A percentile compares a stretch with the other conserved stretches of the same genome.
Conservation (phyloP, 2,329 filamentous ascomycete species). For the Didymosphaeria variabile region DNA sequence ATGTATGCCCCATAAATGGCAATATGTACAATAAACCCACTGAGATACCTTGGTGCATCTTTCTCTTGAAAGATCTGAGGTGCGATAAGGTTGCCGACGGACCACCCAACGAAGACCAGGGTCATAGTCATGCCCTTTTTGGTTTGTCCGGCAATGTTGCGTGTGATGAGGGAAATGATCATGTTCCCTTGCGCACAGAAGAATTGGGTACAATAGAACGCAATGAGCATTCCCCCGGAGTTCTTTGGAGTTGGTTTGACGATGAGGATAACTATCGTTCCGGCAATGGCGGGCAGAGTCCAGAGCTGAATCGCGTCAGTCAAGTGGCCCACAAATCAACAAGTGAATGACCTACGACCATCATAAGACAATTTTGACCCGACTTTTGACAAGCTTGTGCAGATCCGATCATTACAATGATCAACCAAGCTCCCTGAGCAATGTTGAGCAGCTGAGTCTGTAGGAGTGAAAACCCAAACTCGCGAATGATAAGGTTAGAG, state of each 20-base stretch:
- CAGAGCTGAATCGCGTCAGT: neutral
- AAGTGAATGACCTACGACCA: conserved; percentile 22
- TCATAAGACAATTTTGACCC: conserved; percentile 30
- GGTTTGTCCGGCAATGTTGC: conserved; percentile 29
- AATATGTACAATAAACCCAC: conserved; percentile 23
- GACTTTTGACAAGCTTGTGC: conserved; percentile 29
- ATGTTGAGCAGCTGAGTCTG: conserved; percentile 44
- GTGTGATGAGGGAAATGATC: conserved; percentile 24
- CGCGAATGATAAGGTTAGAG: conserved; percentile 43
- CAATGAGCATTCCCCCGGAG: conserved; percentile 34
- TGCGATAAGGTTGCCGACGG: conserved; percentile 15
- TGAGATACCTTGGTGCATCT: conserved; percentile 24
- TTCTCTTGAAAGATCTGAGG: conserved; percentile 26
- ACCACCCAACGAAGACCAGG: conserved; percentile 23
- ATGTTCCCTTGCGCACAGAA: conserved; percentile 30
- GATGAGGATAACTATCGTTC: conserved; percentile 32
- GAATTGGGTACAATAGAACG: conserved; percentile 42
- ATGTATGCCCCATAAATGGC: conserved; percentile 21
- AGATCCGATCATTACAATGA: conserved; percentile 35
- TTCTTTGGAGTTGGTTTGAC: conserved; percentile 27
- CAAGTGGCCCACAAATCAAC: neutral
- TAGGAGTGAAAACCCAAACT: conserved; percentile 37
- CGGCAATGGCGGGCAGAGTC: conserved; percentile 25
- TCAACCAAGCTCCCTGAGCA: conserved; percentile 35
- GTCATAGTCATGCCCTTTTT: conserved; percentile 26